Evolutionary conservation across 495 filamentous ascomycete species (phyloP).

Genomic region (Aspergillus carlsbadensis): DNA sequence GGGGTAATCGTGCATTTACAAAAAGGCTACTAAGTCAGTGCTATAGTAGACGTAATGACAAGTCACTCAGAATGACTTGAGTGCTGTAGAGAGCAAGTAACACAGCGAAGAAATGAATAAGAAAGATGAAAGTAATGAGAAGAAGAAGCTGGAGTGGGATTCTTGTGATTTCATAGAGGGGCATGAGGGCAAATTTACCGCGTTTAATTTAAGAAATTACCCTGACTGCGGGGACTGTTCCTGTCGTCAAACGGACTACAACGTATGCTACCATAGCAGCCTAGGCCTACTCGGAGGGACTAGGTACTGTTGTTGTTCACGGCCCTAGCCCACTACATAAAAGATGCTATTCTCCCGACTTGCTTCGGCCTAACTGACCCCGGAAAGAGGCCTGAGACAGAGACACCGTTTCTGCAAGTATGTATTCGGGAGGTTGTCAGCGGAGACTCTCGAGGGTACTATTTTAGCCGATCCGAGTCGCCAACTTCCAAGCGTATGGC

Average conservation of each 20-base stretch:
- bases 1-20: conserved; percentile 20
- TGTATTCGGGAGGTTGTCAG: too few relatives aligned
- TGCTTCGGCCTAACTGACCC: too few relatives aligned
- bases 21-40: neutral
- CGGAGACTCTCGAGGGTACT: too few relatives aligned
- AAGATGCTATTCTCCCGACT: too few relatives aligned
- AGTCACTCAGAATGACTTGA: neutral
- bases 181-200: neutral
- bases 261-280: neutral
- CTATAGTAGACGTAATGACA: too few relatives aligned
- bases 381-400: too few relatives aligned
- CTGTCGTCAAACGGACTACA: neutral
- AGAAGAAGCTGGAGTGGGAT: neutral
- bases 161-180: conserved; percentile 9
- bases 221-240: conserved; percentile 6
- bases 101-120: neutral
- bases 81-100: neutral
- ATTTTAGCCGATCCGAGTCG: too few relatives aligned
- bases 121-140: neutral
- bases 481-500: neutral
- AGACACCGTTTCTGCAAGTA: too few relatives aligned
- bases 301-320: too few relatives aligned
- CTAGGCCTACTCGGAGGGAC: neutral
- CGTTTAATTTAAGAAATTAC: neutral
- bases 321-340: too few relatives aligned